Evolutionary conservation across 768 basidiomycete genomes (phyloP).

Genomic region (Tulasnella sp.): DNA sequence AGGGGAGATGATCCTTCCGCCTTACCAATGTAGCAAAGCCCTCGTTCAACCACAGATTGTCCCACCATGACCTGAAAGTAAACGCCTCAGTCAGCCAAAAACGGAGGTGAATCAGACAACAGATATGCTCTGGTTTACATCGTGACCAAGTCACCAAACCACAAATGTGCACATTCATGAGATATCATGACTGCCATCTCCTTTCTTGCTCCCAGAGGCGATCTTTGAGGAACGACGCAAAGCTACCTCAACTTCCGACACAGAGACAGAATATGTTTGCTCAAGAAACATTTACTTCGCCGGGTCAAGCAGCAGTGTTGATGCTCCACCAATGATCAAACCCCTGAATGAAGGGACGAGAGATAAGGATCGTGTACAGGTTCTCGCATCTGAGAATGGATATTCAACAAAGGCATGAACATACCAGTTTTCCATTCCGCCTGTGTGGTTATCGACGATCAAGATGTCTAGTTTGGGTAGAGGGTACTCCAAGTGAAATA

Average conservation of each 20-base stretch:
- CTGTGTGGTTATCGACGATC: slow-evolving; percentile 78
- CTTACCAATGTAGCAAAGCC: slow-evolving; percentile 78
- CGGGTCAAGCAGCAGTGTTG: slow-evolving; percentile 69
- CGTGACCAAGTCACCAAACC: slow-evolving; percentile 5
- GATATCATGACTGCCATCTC: slow-evolving; percentile 61
- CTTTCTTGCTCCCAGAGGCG: slow-evolving; percentile 64
- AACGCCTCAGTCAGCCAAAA: background rate
- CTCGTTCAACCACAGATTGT: slow-evolving; percentile 41
- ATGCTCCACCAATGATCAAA: slow-evolving; percentile 80
- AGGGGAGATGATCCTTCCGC: background rate
- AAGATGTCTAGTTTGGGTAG: slow-evolving; percentile 91
- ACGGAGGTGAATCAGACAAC: background rate
- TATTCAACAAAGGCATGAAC: background rate
- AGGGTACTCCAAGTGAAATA: slow-evolving; percentile 87
- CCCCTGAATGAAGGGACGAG: slow-evolving; percentile 35
- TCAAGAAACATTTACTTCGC: slow-evolving; percentile 29
- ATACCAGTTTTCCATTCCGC: slow-evolving; percentile 89
- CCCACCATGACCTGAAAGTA: slow-evolving; percentile 80
- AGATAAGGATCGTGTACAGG: too few relatives aligned
- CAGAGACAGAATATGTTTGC: too few relatives aligned
- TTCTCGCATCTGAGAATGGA: background rate
- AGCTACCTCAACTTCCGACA: slow-evolving; percentile 15
- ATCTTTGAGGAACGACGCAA: slow-evolving; percentile 18
- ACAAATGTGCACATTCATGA: slow-evolving; percentile 32
- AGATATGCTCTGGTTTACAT: slow-evolving; percentile 55